Conservation (phyloP, 2,329 filamentous ascomycete genomes). For the Pyrenochaeta sp. region DNA sequence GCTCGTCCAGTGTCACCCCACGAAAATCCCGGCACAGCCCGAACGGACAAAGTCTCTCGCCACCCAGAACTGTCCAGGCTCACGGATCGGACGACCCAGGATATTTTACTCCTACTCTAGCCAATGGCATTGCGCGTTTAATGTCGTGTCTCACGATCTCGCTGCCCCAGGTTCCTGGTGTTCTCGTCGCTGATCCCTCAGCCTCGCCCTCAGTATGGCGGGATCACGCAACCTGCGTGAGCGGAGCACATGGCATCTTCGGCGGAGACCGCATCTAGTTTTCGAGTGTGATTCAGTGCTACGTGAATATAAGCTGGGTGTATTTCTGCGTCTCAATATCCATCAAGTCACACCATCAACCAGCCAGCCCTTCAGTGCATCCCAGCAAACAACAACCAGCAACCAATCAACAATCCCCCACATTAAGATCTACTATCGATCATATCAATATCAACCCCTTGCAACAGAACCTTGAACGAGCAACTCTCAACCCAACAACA, state of each 20-base stretch:
- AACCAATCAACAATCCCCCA: background rate
- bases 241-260: constrained; percentile 4
- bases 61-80: constrained; percentile 22
- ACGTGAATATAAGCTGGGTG: constrained; percentile 13
- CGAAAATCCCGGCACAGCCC: constrained; percentile 17
- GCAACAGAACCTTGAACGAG: constrained; percentile 1
- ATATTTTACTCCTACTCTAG: background rate
- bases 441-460: background rate
- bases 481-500: background rate
- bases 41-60: constrained; percentile 25
- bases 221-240: constrained; percentile 11
- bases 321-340: constrained; percentile 3
- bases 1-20: constrained; percentile 11
- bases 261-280: constrained; percentile 5
- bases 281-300: background rate
- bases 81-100: constrained; percentile 25
- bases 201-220: background rate
- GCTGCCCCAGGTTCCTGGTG: constrained; percentile 7
- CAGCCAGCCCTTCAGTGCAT: background rate
- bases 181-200: background rate
- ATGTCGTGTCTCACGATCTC: constrained; percentile 16
- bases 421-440: background rate
- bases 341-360: constrained; percentile 12
- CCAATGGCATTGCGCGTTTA: constrained; percentile 14
- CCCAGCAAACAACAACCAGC: background rate